Conservation (phyloP, 768 basidiomycete species). For the Mycena olivaceomarginata region DNA sequence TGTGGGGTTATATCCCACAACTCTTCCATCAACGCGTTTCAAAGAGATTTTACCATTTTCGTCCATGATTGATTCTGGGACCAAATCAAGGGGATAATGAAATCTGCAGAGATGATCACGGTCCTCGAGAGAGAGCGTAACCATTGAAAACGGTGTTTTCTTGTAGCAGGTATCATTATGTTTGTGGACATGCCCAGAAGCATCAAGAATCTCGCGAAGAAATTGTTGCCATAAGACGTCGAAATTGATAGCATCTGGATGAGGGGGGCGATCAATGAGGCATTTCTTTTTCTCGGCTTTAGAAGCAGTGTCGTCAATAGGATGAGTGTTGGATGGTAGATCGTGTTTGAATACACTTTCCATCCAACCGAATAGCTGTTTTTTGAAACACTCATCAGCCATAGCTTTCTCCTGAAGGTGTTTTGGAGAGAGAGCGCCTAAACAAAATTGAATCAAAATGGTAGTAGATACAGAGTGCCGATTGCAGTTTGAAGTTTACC, state of each 20-base stretch:
- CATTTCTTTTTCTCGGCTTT: neutral
- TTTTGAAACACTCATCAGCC: slow-evolving; percentile 6
- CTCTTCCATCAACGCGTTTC: slow-evolving; percentile 14
- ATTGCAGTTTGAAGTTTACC: too few relatives aligned
- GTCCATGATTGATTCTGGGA: slow-evolving; percentile 30
- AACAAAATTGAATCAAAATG: too few relatives aligned
- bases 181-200: slow-evolving; percentile 7
- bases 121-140: neutral
- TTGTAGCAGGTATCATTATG: slow-evolving; percentile 18
- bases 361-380: slow-evolving; percentile 8
- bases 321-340: slow-evolving; percentile 3
- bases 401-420: too few relatives aligned
- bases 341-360: slow-evolving; percentile 25
- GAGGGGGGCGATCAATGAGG: slow-evolving; percentile 6
- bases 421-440: too few relatives aligned
- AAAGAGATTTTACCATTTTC: slow-evolving; percentile 38
- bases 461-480: too few relatives aligned
- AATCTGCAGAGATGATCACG: slow-evolving; percentile 39
- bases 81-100: slow-evolving; percentile 13
- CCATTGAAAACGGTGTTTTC: slow-evolving; percentile 20
- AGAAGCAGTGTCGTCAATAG: neutral
- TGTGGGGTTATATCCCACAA: too few relatives aligned
- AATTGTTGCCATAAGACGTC: neutral
- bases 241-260: neutral
- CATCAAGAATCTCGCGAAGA: slow-evolving; percentile 17